These are phyloP conservation scores for Mycena maculata DNA, from an alignment of 768 basidiomycete species.

Conservation along the genomic window DNA sequence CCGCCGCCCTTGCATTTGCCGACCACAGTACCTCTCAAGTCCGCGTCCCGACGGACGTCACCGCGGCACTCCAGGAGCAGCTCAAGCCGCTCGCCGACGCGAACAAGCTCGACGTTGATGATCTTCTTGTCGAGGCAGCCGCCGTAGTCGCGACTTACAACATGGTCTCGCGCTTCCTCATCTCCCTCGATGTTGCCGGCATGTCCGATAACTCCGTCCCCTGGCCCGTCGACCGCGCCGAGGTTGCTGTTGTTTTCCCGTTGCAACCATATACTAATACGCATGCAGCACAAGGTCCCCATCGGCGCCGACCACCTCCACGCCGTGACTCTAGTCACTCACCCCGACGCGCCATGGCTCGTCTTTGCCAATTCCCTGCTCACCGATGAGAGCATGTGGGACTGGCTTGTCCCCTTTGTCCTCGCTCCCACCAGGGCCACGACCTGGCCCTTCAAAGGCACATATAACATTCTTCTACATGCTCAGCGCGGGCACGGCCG, in stretches of 20 bases:
- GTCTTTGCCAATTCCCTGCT: constrained; percentile 63
- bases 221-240: constrained; percentile 61
- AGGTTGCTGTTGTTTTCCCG: constrained; percentile 43
- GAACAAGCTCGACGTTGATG: constrained; percentile 47
- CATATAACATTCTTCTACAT: constrained; percentile 61
- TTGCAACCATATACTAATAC: neutral
- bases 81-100: constrained; percentile 44
- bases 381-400: constrained; percentile 63
- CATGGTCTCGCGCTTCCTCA: constrained; percentile 76
- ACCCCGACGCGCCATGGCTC: constrained; percentile 60
- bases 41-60: constrained; percentile 55
- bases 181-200: constrained; percentile 71
- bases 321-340: constrained; percentile 52
- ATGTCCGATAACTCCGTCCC: constrained; percentile 57
- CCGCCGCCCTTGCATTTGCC: constrained; percentile 65
- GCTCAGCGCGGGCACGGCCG: constrained; percentile 65
- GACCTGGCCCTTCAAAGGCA: constrained; percentile 35
- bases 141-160: constrained; percentile 69
- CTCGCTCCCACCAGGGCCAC: constrained; percentile 40
- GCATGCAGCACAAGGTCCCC: constrained; percentile 51
- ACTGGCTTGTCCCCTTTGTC: constrained; percentile 54
- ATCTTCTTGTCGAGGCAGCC: constrained; percentile 65
- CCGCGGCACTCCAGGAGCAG: constrained; percentile 53
- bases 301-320: constrained; percentile 54
- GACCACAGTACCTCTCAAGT: constrained; percentile 67